phyloP scores from a whole-genome alignment of 1,284 basidiomycete genomes.

The Pisolithus thermaeus region DNA sequence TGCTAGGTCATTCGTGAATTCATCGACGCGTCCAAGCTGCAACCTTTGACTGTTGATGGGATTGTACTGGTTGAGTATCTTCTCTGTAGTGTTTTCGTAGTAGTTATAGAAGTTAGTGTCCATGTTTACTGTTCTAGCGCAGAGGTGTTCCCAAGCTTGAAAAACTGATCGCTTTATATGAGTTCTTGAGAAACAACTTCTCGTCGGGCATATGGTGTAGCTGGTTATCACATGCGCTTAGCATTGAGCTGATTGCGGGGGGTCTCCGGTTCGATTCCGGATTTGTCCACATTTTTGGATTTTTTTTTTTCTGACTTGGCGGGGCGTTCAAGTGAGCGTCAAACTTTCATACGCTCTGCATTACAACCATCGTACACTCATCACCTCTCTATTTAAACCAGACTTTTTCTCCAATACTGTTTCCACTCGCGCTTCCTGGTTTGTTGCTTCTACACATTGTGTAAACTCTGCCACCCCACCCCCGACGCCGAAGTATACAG shows the following conservation, averaged over 20 bases:
- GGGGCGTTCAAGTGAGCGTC: neutral
- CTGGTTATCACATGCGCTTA: conserved; percentile 17
- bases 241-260: conserved; percentile 25
- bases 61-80: too few relatives aligned
- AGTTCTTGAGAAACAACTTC: neutral
- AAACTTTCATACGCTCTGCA: neutral
- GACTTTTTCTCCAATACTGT: conserved; percentile 51
- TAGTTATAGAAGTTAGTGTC: neutral
- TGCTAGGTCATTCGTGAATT: neutral
- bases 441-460: conserved; percentile 39
- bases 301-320: neutral
- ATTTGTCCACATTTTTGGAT: conserved; percentile 29
- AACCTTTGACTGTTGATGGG: too few relatives aligned
- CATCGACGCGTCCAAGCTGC: neutral
- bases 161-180: neutral
- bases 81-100: too few relatives aligned
- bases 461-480: conserved; percentile 81
- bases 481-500: conserved; percentile 95
- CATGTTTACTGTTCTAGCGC: too few relatives aligned
- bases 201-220: conserved; percentile 14
- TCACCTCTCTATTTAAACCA: conserved; percentile 64
- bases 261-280: conserved; percentile 38
- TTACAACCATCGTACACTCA: conserved; percentile 50
- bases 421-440: conserved; percentile 26
- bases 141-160: neutral